phyloP scores from a whole-genome alignment of 1,284 basidiomycete genomes.

The Ustilago sp. region DNA sequence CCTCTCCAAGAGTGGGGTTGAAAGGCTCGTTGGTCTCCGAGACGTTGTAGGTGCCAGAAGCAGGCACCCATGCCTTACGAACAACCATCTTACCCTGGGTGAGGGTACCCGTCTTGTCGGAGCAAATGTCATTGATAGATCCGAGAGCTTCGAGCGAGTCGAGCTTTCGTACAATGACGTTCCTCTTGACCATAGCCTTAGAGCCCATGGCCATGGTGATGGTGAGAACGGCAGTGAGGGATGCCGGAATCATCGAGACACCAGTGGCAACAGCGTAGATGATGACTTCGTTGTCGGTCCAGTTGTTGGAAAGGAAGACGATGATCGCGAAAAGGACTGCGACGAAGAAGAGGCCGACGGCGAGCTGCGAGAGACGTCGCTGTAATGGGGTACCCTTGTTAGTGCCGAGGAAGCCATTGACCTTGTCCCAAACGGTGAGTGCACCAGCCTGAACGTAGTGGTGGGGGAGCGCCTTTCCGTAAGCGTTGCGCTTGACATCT shows the following conservation, averaged over 20 bases:
- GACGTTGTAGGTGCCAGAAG: constrained; percentile 62
- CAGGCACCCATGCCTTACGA: constrained; percentile 65
- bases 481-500: constrained; percentile 73
- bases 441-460: constrained; percentile 70
- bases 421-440: constrained; percentile 68
- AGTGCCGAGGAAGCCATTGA: constrained; percentile 68
- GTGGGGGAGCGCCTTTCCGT: constrained; percentile 69
- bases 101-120: constrained; percentile 68
- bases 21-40: constrained; percentile 66
- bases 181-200: constrained; percentile 73
- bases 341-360: constrained; percentile 66
- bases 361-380: constrained; percentile 68
- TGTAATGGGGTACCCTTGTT: constrained; percentile 70
- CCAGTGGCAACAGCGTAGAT: constrained; percentile 72
- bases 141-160: constrained; percentile 68
- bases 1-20: constrained; percentile 70
- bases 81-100: constrained; percentile 69
- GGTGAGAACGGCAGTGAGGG: constrained; percentile 67
- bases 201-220: constrained; percentile 73
- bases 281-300: constrained; percentile 66
- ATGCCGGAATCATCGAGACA: constrained; percentile 74
- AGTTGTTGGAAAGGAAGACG: constrained; percentile 70
- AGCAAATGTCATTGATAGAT: constrained; percentile 68
- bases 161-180: constrained; percentile 73
- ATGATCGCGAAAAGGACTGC: constrained; percentile 70